A percentile compares a stretch with the other conserved stretches of the same genome.
Conservation (phyloP, 208 protist species). For the Crithidia thermophila region DNA sequence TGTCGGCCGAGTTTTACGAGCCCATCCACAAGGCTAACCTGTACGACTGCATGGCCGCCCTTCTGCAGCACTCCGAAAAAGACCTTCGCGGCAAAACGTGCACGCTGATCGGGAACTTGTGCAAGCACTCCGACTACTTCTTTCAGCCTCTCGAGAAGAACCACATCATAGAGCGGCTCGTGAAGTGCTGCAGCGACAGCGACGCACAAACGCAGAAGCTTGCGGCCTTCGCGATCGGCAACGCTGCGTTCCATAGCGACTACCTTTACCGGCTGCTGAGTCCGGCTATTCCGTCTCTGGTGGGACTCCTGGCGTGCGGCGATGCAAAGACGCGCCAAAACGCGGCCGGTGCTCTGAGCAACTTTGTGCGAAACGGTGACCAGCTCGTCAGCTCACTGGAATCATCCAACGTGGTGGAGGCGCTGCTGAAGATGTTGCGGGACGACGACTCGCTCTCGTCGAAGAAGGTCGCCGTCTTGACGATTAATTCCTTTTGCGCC, state of each 20-base stretch:
- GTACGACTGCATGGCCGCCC: conserved; percentile 59
- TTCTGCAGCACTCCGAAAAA: conserved; percentile 77
- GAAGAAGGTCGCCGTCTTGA: conserved; percentile 88
- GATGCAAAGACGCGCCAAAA: conserved; percentile 96
- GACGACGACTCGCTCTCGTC: conserved; percentile 60
- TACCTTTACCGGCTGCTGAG: conserved; percentile 83
- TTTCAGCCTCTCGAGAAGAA: conserved; percentile 83
- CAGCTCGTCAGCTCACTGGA: conserved; percentile 65
- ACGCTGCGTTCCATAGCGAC: conserved; percentile 94
- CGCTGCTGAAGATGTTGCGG: conserved; percentile 73
- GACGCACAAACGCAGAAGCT: conserved; percentile 93
- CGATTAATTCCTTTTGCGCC: conserved; percentile 90
- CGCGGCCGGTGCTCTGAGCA: conserved; percentile 94
- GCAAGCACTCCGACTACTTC: conserved; percentile 94
- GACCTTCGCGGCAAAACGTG: conserved; percentile 92
- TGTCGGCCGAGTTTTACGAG: conserved; percentile 88
- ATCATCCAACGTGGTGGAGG: conserved; percentile 70
- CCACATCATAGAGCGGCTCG: conserved; percentile 71
- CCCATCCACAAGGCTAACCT: conserved; percentile 84
- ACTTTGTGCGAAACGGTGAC: conserved; percentile 94
- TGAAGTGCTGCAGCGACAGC: conserved; percentile 83
- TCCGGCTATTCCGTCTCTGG: conserved; percentile 76
- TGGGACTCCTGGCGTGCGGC: conserved; percentile 68
- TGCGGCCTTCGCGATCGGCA: conserved; percentile 96
- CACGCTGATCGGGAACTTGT: conserved; percentile 95